A percentile compares a stretch with the other conserved stretches of the same genome.
Evolutionary conservation across 2,329 filamentous ascomycete genomes (phyloP).

Genomic region (Pseudogymnoascus sp.): DNA sequence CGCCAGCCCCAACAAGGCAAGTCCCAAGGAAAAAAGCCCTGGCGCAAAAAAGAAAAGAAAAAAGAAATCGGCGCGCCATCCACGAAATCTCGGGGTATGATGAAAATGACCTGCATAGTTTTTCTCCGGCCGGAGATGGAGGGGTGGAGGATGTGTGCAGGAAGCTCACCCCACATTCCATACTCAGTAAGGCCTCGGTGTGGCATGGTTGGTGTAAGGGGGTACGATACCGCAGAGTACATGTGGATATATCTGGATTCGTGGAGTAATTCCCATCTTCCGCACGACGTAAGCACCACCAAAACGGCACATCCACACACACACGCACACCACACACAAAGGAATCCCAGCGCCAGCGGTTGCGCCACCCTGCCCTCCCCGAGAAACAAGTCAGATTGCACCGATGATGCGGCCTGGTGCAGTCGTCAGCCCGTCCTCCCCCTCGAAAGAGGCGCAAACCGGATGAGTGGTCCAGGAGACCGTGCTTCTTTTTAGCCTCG

Average conservation of each 20-base stretch:
- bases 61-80: background rate
- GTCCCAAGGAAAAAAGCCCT: background rate
- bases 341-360: slow-evolving; percentile 3
- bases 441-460: slow-evolving; percentile 3
- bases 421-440: background rate
- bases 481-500: slow-evolving; percentile 6
- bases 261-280: slow-evolving; percentile 2
- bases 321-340: background rate
- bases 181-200: background rate
- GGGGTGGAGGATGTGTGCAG: background rate
- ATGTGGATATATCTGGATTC: slow-evolving; percentile 8
- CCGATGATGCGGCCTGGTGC: slow-evolving; percentile 4
- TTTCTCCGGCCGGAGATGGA: background rate
- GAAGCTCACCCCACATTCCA: slow-evolving; percentile 7
- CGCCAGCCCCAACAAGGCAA: slow-evolving; percentile 2
- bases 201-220: background rate
- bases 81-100: slow-evolving; percentile 3
- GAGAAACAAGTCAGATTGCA: slow-evolving; percentile 7
- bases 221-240: background rate
- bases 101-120: slow-evolving; percentile 1
- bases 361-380: slow-evolving; percentile 1
- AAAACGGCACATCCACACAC: background rate
- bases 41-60: background rate
- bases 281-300: slow-evolving; percentile 1
- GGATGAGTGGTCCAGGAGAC: background rate